These are phyloP conservation scores for Golubevia sp. DNA, from an alignment of 1,284 basidiomycete species.

Conservation along the genomic window DNA sequence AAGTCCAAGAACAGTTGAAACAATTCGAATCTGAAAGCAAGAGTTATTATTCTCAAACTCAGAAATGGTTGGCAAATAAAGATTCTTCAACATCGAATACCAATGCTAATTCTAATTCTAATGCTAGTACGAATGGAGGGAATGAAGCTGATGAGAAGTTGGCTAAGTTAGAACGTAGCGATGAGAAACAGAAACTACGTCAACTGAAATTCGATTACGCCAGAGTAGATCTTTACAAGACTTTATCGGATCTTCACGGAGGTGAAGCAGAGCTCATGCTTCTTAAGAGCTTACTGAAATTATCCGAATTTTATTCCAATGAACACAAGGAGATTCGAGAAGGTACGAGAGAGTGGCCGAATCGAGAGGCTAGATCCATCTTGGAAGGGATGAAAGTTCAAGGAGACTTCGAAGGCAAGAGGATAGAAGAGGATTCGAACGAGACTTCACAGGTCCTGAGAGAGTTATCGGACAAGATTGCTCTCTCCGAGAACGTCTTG, in stretches of 20 bases:
- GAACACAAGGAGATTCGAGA: too few species aligned
- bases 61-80: slow-evolving; percentile 40
- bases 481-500: too few species aligned
- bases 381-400: too few species aligned
- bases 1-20: slow-evolving; percentile 23
- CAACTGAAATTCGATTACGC: slow-evolving; percentile 35
- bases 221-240: slow-evolving; percentile 24
- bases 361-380: background rate
- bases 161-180: slow-evolving; percentile 22
- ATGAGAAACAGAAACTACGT: slow-evolving; percentile 42
- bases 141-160: too few species aligned
- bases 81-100: too few species aligned
- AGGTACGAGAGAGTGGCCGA: too few species aligned
- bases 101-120: too few species aligned
- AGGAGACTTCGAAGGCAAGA: too few species aligned
- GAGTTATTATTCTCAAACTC: slow-evolving; percentile 37
- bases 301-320: slow-evolving; percentile 21
- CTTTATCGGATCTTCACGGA: slow-evolving; percentile 23
- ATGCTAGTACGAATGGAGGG: too few species aligned
- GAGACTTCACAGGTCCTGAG: too few species aligned
- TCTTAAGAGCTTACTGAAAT: slow-evolving; percentile 15
- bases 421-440: too few species aligned
- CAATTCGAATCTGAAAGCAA: slow-evolving; percentile 38
- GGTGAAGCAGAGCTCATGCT: slow-evolving; percentile 30
- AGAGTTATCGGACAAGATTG: too few species aligned